A percentile compares a stretch with the other conserved stretches of the same genome.
Conservation (phyloP, 371 early-diverging fungal species). For the Apophysomyces ossiformis region DNA sequence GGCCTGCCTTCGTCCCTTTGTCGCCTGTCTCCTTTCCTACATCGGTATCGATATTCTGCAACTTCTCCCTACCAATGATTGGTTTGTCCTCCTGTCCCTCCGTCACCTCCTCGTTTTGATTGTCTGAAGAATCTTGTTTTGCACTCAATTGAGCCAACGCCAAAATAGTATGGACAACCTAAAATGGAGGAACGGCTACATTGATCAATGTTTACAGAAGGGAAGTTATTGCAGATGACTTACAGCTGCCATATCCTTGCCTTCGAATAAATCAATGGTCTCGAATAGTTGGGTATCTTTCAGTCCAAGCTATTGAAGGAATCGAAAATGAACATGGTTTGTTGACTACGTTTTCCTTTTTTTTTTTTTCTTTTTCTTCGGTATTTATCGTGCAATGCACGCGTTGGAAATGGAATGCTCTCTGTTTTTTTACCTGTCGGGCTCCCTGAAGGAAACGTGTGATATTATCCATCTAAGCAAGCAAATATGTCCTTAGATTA, state of each 20-base stretch:
- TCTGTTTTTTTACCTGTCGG: slow-evolving; percentile 39
- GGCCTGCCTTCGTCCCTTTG: slow-evolving; percentile 12
- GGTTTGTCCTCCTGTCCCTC: slow-evolving; percentile 5
- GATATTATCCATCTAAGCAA: slow-evolving; percentile 83
- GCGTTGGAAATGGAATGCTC: not conserved
- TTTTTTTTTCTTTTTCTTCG: slow-evolving; percentile 50
- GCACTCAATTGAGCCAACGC: slow-evolving; percentile 39
- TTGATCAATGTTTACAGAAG: not conserved
- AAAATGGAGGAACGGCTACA: not conserved
- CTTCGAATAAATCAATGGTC: slow-evolving; percentile 91
- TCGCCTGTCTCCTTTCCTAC: slow-evolving; percentile 12
- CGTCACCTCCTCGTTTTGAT: slow-evolving; percentile 11
- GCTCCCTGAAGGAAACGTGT: slow-evolving; percentile 67
- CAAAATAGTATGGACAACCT: slow-evolving; percentile 57
- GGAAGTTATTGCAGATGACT: slow-evolving; percentile 4
- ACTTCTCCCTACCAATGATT: slow-evolving; percentile 10
- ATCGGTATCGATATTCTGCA: slow-evolving; percentile 8
- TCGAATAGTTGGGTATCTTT: slow-evolving; percentile 84
- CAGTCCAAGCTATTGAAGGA: slow-evolving; percentile 63
- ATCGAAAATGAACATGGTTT: not conserved
- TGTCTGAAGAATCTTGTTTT: slow-evolving; percentile 5
- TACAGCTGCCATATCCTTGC: slow-evolving; percentile 85
- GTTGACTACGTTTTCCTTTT: not conserved
- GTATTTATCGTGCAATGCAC: slow-evolving; percentile 48
- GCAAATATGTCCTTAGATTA: slow-evolving; percentile 13